These are phyloP conservation scores for Piedraia hortae DNA, from an alignment of 2,329 filamentous ascomycete species.

Conservation along the genomic window DNA sequence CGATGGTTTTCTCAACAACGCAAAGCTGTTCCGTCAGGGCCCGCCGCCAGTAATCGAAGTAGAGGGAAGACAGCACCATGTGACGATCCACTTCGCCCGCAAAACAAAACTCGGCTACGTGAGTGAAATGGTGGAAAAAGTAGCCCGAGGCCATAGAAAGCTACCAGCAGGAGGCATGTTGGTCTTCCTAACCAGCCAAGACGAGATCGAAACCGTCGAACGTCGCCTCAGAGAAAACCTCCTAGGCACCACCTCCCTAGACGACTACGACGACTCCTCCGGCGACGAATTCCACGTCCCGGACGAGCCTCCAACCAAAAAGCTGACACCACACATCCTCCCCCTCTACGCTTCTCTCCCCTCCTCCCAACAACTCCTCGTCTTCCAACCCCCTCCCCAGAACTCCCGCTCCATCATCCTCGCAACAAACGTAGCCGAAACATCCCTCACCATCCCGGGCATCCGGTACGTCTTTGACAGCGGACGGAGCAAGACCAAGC, in stretches of 20 bases:
- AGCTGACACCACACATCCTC: constrained; percentile 54
- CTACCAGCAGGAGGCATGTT: constrained; percentile 74
- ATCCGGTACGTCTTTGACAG: constrained; percentile 91
- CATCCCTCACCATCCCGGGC: constrained; percentile 83
- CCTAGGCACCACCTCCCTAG: constrained; percentile 19
- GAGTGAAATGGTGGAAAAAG: constrained; percentile 68
- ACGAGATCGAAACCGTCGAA: constrained; percentile 65
- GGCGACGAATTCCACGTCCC: constrained; percentile 7
- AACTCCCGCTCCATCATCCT: constrained; percentile 65
- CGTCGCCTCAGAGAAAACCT: constrained; percentile 48
- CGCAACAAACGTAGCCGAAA: constrained; percentile 91
- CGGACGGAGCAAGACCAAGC: constrained; percentile 73
- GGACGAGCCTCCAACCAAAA: constrained; percentile 1
- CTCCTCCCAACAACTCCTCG: constrained; percentile 66
- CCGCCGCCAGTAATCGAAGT: constrained; percentile 67
- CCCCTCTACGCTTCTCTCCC: constrained; percentile 82
- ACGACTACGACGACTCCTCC: constrained; percentile 3
- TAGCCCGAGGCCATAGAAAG: constrained; percentile 66
- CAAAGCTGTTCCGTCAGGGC: constrained; percentile 39
- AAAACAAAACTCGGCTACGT: constrained; percentile 68
- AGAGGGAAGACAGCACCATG: constrained; percentile 73
- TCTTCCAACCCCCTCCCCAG: constrained; percentile 66
- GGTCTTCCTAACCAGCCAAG: constrained; percentile 80
- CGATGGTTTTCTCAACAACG: constrained; percentile 69
- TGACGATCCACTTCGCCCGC: constrained; percentile 68